A percentile compares a stretch with the other conserved stretches of the same genome.
phyloP scores from a whole-genome alignment of 2,329 filamentous ascomycete species.

The Falciphora oryzae region DNA sequence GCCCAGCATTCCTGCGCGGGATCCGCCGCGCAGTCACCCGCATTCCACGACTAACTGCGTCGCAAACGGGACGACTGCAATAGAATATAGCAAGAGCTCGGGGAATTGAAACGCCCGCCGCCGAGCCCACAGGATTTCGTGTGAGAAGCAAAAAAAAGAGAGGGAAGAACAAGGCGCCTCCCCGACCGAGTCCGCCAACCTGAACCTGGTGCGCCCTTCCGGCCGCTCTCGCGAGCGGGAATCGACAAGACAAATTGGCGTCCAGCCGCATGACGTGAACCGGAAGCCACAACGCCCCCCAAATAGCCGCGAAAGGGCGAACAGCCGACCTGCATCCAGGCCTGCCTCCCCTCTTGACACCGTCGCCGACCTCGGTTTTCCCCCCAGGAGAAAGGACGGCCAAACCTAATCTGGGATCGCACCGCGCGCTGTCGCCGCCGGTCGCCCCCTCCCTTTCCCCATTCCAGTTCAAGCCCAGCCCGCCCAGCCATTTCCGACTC shows the following conservation, averaged over 20 bases:
- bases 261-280: conserved; percentile 9
- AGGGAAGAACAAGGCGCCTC: not conserved
- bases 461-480: not conserved
- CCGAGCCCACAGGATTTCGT: not conserved
- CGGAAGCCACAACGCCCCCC: conserved; percentile 10
- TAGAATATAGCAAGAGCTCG: not conserved
- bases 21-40: not conserved
- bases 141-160: not conserved
- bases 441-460: not conserved
- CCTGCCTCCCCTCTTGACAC: not conserved
- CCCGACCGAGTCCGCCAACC: not conserved
- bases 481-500: too few species aligned
- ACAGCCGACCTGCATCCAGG: conserved; percentile 1
- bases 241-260: not conserved
- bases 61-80: not conserved
- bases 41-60: not conserved
- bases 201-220: too few species aligned
- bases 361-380: not conserved
- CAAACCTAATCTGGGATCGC: conserved; percentile 1
- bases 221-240: not conserved
- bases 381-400: not conserved
- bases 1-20: not conserved
- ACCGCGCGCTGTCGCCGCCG: not conserved
- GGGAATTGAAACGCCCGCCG: not conserved
- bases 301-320: conserved; percentile 4